A percentile compares a stretch with the other conserved stretches of the same genome.
Evolutionary conservation across 768 basidiomycete genomes (phyloP).

Genomic region (Leucogyrophana mollusca): DNA sequence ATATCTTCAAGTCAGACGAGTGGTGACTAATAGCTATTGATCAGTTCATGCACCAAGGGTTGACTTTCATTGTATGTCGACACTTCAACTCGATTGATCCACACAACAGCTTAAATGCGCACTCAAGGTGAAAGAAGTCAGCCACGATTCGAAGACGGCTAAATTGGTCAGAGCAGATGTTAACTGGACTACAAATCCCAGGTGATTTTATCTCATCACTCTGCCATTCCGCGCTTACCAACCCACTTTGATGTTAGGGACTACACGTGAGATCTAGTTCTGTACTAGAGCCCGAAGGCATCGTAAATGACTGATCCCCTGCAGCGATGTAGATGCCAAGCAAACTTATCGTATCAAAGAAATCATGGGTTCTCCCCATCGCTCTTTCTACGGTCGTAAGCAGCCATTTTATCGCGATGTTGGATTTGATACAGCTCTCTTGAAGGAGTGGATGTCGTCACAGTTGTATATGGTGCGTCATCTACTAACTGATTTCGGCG

Average conservation of each 20-base stretch:
- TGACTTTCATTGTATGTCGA: slow-evolving; percentile 67
- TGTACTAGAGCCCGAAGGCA: not conserved
- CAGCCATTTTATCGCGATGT: slow-evolving; percentile 10
- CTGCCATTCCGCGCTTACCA: not conserved
- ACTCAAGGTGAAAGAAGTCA: slow-evolving; percentile 69
- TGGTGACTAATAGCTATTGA: no score
- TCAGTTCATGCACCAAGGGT: slow-evolving; percentile 89
- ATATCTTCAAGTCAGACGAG: not conserved
- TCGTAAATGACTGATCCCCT: not conserved
- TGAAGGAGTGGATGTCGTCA: slow-evolving; percentile 59
- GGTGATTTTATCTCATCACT: slow-evolving; percentile 33
- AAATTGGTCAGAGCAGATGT: slow-evolving; percentile 73
- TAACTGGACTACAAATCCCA: slow-evolving; percentile 78
- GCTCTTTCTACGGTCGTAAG: slow-evolving; percentile 74
- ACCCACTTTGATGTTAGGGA: slow-evolving; percentile 44
- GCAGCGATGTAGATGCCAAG: slow-evolving; percentile 73
- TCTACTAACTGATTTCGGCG: not conserved
- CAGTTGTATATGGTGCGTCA: slow-evolving; percentile 72
- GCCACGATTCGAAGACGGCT: slow-evolving; percentile 74
- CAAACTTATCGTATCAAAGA: slow-evolving; percentile 74
- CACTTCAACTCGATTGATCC: not conserved
- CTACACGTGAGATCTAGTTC: slow-evolving; percentile 55
- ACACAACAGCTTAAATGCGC: slow-evolving; percentile 2
- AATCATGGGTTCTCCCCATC: slow-evolving; percentile 52
- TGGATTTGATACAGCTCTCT: not conserved